Conservation (phyloP, 225 moss, liverwort and hornwort species). For the Marchantia paleacea region DNA sequence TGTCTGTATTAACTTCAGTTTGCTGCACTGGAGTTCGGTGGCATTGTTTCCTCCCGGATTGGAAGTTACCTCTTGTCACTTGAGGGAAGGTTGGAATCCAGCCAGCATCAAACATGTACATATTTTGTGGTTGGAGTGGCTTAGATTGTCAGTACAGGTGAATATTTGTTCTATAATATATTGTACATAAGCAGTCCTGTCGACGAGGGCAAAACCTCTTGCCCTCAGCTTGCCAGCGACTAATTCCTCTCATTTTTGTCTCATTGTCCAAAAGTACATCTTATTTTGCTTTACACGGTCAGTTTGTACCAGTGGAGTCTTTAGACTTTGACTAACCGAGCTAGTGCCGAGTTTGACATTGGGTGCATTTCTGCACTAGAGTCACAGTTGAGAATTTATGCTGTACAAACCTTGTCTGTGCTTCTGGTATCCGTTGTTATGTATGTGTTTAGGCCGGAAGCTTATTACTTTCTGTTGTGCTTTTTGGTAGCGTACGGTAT, state of each 20-base stretch:
- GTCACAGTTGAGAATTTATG: too few species aligned
- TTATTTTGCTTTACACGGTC: too few species aligned
- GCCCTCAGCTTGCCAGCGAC: neutral
- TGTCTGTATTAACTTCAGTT: neutral
- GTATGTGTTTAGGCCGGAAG: too few species aligned
- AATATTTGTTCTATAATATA: conserved; percentile 1
- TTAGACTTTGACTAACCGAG: too few species aligned
- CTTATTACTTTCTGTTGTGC: too few species aligned
- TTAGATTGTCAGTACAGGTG: conserved; percentile 8
- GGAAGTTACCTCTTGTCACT: neutral
- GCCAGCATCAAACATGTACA: conserved; percentile 14
- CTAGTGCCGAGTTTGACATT: too few species aligned
- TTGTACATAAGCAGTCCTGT: conserved; percentile 15
- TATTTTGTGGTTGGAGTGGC: neutral
- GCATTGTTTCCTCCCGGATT: neutral
- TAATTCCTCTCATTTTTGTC: neutral
- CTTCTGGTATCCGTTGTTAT: too few species aligned
- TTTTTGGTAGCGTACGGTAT: too few species aligned
- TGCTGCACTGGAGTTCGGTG: neutral
- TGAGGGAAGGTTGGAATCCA: neutral
- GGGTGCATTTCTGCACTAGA: too few species aligned
- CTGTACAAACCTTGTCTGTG: too few species aligned
- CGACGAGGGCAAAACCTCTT: conserved; percentile 1
- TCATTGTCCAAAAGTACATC: neutral
- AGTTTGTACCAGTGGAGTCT: too few species aligned